phyloP scores from a whole-genome alignment of 2,329 filamentous ascomycete genomes.

The Alternaria arborescens region DNA sequence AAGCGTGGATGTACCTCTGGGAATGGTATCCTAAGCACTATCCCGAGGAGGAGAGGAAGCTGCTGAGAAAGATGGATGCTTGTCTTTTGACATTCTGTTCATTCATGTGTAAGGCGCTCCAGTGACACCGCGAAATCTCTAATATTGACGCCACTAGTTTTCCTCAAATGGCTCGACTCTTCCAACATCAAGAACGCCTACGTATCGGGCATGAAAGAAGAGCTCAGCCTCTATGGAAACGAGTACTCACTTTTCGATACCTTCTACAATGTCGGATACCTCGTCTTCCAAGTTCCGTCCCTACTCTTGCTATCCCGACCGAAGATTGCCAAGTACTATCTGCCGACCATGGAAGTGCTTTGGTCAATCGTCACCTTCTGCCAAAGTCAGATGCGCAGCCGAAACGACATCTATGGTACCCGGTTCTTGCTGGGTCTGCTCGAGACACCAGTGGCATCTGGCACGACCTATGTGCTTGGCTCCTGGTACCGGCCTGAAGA shows the following conservation, averaged over 20 bases:
- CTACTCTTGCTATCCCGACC: constrained; percentile 51
- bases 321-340: constrained; percentile 46
- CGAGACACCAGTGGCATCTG: constrained; percentile 48
- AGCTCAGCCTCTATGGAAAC: constrained; percentile 58
- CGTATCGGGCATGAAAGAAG: constrained; percentile 49
- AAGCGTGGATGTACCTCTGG: constrained; percentile 51
- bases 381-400: constrained; percentile 50
- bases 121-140: not conserved
- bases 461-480: constrained; percentile 50
- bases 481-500: constrained; percentile 57
- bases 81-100: constrained; percentile 50
- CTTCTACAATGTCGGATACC: constrained; percentile 54
- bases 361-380: constrained; percentile 54
- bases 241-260: constrained; percentile 63
- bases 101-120: constrained; percentile 45
- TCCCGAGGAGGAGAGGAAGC: constrained; percentile 44
- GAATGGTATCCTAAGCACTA: constrained; percentile 52
- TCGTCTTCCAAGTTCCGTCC: constrained; percentile 52
- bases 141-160: constrained; percentile 35
- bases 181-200: constrained; percentile 58
- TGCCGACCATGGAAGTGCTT: constrained; percentile 52
- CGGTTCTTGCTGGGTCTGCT: constrained; percentile 50
- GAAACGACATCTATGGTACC: constrained; percentile 52
- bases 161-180: constrained; percentile 50
- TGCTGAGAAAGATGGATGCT: constrained; percentile 48